Evolutionary conservation across 176 grass and related monocot species (phyloP), one percentile per base, ranked within the genome.

Genomic region (Rhynchospora breviuscula): DNA sequence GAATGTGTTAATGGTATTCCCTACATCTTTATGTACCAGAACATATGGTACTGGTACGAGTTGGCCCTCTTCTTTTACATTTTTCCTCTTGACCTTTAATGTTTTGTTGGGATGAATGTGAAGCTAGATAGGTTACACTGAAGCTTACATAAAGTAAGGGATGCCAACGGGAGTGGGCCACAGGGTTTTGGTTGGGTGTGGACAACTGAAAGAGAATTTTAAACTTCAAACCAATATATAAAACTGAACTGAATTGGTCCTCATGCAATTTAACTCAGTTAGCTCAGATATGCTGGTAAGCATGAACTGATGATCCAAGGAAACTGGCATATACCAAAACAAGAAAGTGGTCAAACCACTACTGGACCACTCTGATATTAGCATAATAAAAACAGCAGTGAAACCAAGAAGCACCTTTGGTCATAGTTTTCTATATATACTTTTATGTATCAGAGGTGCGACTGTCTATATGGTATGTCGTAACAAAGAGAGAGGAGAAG

Each of bases 401-500:
- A 26, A 70, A 6, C 11, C 18, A 21, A 8, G 22, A 8, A 11
- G 84, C 19, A 54, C 31, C 56, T 86, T 87, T 53, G 22, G 67
- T 79, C 59, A 7, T 84, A 78, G 81, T 89, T 63, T 86, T 81
- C 48, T 49, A 58, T 40, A 60, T 66, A 23, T 66, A 65, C 40
- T 47, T 26, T 33, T 22, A 82, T 65, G 63, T 64, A 66, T 19
- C 3, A 98, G 95, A 53, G 95, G 95, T 88, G 95, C 95, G 60
- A 98, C 87, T 48, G 90, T 98, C 29, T 98, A 93, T 90, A 94
- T 98, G 90, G 72, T 98, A 74, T 98, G 95, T 79, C 95, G 95
- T 79, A 98, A 79, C 80, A 98, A 94, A 73, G 95, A 93, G 77
- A 89, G 89, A 84, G 92, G 95, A 68, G 92, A 98, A 85, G 80